Percentiles rank a stretch among this genome's conserved stretches.
Conservation (phyloP, 345 rosid species). For the Populus tremula region DNA sequence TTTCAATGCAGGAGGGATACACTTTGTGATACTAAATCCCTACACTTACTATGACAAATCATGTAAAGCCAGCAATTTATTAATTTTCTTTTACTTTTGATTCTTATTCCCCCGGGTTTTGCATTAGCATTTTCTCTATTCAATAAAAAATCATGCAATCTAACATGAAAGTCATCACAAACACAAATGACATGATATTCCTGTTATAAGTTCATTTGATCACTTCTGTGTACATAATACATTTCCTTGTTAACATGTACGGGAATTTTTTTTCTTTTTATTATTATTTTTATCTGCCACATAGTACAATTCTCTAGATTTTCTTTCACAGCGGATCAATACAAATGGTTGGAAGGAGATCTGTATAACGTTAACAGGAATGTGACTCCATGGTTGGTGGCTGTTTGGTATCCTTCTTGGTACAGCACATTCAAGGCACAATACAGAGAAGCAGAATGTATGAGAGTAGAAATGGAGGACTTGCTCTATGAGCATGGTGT, state of each 20-base stretch:
- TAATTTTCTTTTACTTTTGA: background rate
- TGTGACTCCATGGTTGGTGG: conserved; percentile 87
- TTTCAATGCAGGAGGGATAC: conserved; percentile 91
- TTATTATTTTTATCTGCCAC: conserved; percentile 1
- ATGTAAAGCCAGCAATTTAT: conserved; percentile 31
- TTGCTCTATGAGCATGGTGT: conserved; percentile 54
- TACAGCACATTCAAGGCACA: conserved; percentile 72
- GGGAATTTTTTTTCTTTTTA: background rate
- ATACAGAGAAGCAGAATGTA: conserved; percentile 86
- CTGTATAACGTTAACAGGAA: conserved; percentile 52
- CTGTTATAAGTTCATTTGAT: background rate
- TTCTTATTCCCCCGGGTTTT: background rate
- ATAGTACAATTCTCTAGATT: conserved; percentile 6
- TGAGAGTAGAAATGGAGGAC: conserved; percentile 79
- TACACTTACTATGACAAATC: conserved; percentile 58
- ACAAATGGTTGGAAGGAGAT: conserved; percentile 75
- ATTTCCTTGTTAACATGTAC: background rate
- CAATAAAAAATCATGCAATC: no score
- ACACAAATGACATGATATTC: no score
- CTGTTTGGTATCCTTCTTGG: conserved; percentile 82
- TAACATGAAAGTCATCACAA: no score
- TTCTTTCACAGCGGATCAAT: conserved; percentile 63
- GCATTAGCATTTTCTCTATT: background rate
- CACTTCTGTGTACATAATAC: background rate
- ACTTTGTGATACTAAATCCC: conserved; percentile 80